Base-by-base conservation (phyloP, 1,284 basidiomycete genomes). In the Phellopilus nigrolimitatus region DNA sequence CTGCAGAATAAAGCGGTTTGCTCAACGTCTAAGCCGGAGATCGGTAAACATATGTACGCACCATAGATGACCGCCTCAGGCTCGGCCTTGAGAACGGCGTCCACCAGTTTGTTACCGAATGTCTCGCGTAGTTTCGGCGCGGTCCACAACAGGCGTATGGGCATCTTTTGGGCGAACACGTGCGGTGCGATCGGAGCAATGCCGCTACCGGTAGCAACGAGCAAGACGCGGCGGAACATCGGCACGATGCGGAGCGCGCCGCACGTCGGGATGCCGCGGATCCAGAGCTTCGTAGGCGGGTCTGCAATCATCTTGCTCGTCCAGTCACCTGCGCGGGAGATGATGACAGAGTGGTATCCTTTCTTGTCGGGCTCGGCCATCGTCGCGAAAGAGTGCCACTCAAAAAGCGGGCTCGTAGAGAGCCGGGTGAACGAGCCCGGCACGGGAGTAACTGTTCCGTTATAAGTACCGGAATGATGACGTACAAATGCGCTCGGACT, bases 241-340 rank as follows among this genome's bases (percentile, higher is more conserved):
- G 60, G 58, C 10, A 64, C 66, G 17, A 66, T 67, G 50, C 63
- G 66, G 21, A 71, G 60, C 31, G 70, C 61, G 34, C 67, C 68
- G 52, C 66, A 64, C 3, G 64, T 62, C 8, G 68, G 68, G 37
- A 64, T 63, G 1, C 69, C 68, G n/a, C 68, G 67, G 33, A 66
- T 59, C 68, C 68, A 71, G 17, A 71, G 56, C 48, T 67, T 63
- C 10, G 54, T 66, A 2, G 67, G 64, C 13, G 69, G 68, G 27
- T 66, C 61, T 17, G 28, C 54, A 51, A 71, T 71, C 17, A 55
- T 45, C 34, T 63, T 60, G 44, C 56, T 62, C 0, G 69, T 71
- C 69, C 69, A 70, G 49, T 71, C 68, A 19, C 69, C 69, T 1
- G 69, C 68, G 39, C 67, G 67, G 17, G 66, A 67, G 7, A 69